Evolutionary conservation across 2,329 filamentous ascomycete genomes (phyloP), one percentile per base, ranked within the genome.

Genomic region (Dactylellina cionopaga): DNA sequence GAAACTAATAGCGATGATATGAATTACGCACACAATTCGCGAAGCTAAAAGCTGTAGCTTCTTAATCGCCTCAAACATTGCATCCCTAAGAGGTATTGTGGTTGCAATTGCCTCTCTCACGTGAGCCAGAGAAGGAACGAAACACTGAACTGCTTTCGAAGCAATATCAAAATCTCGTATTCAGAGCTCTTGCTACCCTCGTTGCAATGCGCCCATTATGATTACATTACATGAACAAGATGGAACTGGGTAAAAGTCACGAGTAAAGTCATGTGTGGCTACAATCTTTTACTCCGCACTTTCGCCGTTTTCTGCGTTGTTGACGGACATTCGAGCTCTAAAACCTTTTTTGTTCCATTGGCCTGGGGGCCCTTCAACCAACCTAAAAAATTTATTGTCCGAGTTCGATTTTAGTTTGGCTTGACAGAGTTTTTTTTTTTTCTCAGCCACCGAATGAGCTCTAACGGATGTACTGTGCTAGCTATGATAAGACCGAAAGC

Each of bases 1-100:
- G 55, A 33, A 54, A 69, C 64, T 69, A 31, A 60, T 69, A 37
- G 54, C 64, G 44, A 60, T 37, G 49, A 7, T 35, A 25, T 22
- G 15, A 33, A 31, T 54, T 54, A 39, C 31, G 33, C 31, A n/a
- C n/a, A n/a, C n/a, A n/a, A n/a, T n/a, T n/a, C n/a, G n/a, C n/a
- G n/a, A n/a, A n/a, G n/a, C n/a, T n/a, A n/a, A n/a, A n/a, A n/a
- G n/a, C n/a, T n/a, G n/a, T n/a, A n/a, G n/a, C n/a, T n/a, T n/a
- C n/a, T n/a, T n/a, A n/a, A n/a, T n/a, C n/a, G n/a, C n/a, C n/a
- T n/a, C n/a, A n/a, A n/a, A n/a, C n/a, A n/a, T n/a, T n/a, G n/a
- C n/a, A n/a, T n/a, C n/a, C n/a, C n/a, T n/a, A n/a, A n/a, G n/a
- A n/a, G n/a, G n/a, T n/a, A n/a, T n/a, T n/a, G n/a, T n/a, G n/a